Base-by-base conservation (phyloP, 306 rosid genomes). In the Lathyrus sativus region DNA sequence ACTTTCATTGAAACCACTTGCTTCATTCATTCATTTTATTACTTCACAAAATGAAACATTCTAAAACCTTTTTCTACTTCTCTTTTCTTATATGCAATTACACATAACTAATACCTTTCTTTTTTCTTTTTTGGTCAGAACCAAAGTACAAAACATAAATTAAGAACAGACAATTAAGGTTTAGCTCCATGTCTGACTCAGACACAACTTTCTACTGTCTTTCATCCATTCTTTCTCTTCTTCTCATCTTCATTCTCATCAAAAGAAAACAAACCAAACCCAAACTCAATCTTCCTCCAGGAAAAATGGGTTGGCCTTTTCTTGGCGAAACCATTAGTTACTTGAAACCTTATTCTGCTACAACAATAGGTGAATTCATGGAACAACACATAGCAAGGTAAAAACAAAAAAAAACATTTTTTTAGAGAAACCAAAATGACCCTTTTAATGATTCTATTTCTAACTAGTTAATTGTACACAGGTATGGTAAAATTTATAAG, bases 241-340 rank as follows among this genome's bases (percentile, higher is more conserved):
- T 88, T 37, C 66, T 90, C 80, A 59, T 74, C 62, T 74, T 74
- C 62, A 28, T 90, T 74, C 82, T 93, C 68, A 12, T 84, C 81
- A 80, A 49, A 63, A 83, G 87, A 55, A 87, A 82, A 69, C 88
- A 77, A 74, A 46, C 64, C 35, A 83, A 55, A 70, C 82, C 78
- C 38, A 82, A 59, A 67, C 69, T 79, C 13, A 86, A 90, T 62
- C 99, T 95, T 35, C 99, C 97, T 3, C 97, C 97, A 0, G 99
- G 99, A 2, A 81, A 75, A 64, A 88, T 87, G 99, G 99, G 99
- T 1, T 90, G 90, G 96, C 99, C 99, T 35, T 84, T 95, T 55
- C 65, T 95, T 26, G 99, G 99, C 0, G 96, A 95, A 78, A 90
- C 96, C 45, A 26, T 95, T 60, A 85, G 79, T 5, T 95, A 88